Base-by-base conservation (phyloP, 352 stramenopile genomes). In the Pythium diclinum region DNA sequence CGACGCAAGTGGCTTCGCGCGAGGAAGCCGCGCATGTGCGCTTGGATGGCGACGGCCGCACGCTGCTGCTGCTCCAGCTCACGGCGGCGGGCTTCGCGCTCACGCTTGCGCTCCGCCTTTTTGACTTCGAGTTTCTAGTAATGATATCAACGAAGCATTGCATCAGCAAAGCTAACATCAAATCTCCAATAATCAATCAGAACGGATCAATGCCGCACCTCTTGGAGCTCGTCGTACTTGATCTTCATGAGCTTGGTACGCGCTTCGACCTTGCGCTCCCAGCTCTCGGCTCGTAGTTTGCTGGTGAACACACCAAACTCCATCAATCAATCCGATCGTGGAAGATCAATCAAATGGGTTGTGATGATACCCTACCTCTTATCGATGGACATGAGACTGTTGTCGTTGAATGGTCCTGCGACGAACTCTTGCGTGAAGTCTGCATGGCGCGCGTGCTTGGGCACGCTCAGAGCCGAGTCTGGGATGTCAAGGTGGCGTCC, bases 351-450 rank as follows among this genome's bases (percentile, higher is more conserved):
- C 21, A 34, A 9, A 33, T 2, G 7, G 52, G 44, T 2, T 34
- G 44, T 23, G 1, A 46, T 7, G 16, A n/a, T 16, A 6, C 61
- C 21, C 2, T 14, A 77, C 71, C 71, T 84, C 47, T 84, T 87
- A 52, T 87, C 81, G 23, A 87, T 69, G 5, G 81, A 89, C 14
- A 72, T 64, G 60, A 89, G 77, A 40, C 75, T 83, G 32, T 64
- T 75, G 65, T 89, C 78, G 3, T 69, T 36, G 56, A 79, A 89
- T 19, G 60, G 74, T 21, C 81, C 81, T 16, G 78, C 72, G 16
- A 85, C 73, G 52, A 88, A 89, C 23, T 85, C 77, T 36, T 82
- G 75, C 7, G 81, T 87, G 63, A 89, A 89, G 34, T 52, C 74
- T 1, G 65, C 62, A 4, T 65, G 59, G 23, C 76, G 75, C 14